These are phyloP conservation scores for Plasmodium coatneyi DNA, from an alignment of 169 alveolate species.

Conservation along the genomic window DNA sequence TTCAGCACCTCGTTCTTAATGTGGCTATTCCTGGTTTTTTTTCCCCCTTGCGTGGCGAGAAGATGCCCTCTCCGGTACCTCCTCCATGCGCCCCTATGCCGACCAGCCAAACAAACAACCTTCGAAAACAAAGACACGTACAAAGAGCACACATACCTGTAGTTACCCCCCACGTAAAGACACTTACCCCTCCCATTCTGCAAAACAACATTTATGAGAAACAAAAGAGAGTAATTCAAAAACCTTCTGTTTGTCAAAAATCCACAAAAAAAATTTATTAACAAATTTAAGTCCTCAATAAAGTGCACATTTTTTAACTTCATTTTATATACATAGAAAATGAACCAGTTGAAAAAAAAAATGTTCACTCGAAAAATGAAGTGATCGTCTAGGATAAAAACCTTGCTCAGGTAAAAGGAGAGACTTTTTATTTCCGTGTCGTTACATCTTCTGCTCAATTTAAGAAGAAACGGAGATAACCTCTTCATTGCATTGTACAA, in stretches of 20 bases:
- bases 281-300: slow-evolving; percentile 35
- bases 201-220: slow-evolving; percentile 34
- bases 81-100: neutral
- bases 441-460: slow-evolving; percentile 46
- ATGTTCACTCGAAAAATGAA: slow-evolving; percentile 48
- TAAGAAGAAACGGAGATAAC: slow-evolving; percentile 20
- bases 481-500: slow-evolving; percentile 57
- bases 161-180: slow-evolving; percentile 27
- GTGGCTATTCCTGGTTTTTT: neutral
- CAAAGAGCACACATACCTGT: slow-evolving; percentile 10
- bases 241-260: slow-evolving; percentile 33
- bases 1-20: neutral
- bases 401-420: slow-evolving; percentile 24
- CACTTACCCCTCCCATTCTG: slow-evolving; percentile 23
- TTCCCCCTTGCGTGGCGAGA: neutral
- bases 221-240: slow-evolving; percentile 34
- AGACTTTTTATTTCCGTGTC: slow-evolving; percentile 13
- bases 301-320: slow-evolving; percentile 26
- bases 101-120: slow-evolving; percentile 3
- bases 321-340: slow-evolving; percentile 41
- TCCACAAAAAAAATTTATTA: slow-evolving; percentile 30
- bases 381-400: slow-evolving; percentile 30
- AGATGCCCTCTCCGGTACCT: neutral
- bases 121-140: slow-evolving; percentile 37
- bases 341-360: slow-evolving; percentile 44